Percentiles rank a stretch among this genome's conserved stretches.
These are phyloP conservation scores for Meyerozyma guilliermondii DNA, from an alignment of 1,139 yeast genomes.

Conservation along the genomic window DNA sequence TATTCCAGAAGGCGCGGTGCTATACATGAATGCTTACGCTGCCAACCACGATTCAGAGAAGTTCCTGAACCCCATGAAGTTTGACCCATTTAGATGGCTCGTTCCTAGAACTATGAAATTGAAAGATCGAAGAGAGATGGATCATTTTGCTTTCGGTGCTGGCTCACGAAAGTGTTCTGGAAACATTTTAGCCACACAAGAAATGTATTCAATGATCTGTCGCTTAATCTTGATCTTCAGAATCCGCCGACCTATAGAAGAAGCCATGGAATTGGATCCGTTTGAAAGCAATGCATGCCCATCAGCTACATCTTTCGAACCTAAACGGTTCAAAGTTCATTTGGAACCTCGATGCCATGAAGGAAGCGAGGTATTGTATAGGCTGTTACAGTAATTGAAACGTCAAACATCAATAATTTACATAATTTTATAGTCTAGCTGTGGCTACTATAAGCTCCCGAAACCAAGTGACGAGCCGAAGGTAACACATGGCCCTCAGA, in stretches of 20 bases:
- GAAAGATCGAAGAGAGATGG: conserved; percentile 17
- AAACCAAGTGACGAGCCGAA: conserved; percentile 27
- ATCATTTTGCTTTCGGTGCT: conserved; percentile 62
- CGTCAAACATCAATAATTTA: conserved; percentile 1
- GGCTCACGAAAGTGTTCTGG: conserved; percentile 74
- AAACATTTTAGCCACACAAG: conserved; percentile 53
- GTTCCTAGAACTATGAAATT: conserved; percentile 18
- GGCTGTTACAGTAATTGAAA: background rate
- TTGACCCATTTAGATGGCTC: conserved; percentile 59
- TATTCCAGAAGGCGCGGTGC: conserved; percentile 52
- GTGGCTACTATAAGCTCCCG: conserved; percentile 35
- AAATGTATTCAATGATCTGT: conserved; percentile 44
- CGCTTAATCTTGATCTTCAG: conserved; percentile 30
- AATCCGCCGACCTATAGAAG: conserved; percentile 7
- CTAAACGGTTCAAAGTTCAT: conserved; percentile 31
- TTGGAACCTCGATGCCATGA: background rate
- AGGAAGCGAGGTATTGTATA: background rate
- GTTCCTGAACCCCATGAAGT: conserved; percentile 47
- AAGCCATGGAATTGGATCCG: conserved; percentile 44
- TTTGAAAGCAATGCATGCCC: conserved; percentile 45
- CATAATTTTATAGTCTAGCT: background rate
- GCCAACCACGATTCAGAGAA: conserved; percentile 58
- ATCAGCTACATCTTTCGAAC: conserved; percentile 57
- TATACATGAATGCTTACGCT: conserved; percentile 65
- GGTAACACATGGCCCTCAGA: conserved; percentile 19